These are phyloP conservation scores for Aspergillus ochraceus DNA, from an alignment of 2,329 filamentous ascomycete species.

Conservation along the genomic window DNA sequence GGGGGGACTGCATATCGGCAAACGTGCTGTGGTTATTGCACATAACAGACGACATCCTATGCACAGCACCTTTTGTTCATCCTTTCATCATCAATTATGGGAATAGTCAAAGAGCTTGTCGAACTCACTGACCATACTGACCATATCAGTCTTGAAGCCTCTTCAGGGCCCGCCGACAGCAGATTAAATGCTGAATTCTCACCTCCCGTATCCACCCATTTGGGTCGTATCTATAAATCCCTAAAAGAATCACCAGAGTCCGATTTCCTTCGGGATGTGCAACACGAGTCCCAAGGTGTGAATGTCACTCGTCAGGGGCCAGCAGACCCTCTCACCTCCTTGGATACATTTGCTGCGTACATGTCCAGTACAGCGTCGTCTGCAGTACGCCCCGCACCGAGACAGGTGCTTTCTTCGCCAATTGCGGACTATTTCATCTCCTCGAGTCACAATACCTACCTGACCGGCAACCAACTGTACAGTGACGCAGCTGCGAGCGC, in stretches of 20 bases:
- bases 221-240: conserved; percentile 37
- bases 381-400: conserved; percentile 40
- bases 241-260: conserved; percentile 21
- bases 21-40: neutral
- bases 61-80: neutral
- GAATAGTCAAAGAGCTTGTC: conserved; percentile 2
- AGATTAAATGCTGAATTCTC: conserved; percentile 27
- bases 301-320: neutral
- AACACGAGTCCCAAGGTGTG: conserved; percentile 14
- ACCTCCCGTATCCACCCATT: conserved; percentile 30
- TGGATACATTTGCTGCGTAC: conserved; percentile 49
- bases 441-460: conserved; percentile 92
- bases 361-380: conserved; percentile 48
- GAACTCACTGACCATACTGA: conserved; percentile 16
- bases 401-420: conserved; percentile 64
- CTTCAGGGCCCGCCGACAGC: conserved; percentile 1
- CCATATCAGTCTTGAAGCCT: conserved; percentile 14
- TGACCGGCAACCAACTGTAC: conserved; percentile 81
- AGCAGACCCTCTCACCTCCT: conserved; percentile 26
- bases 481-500: conserved; percentile 74
- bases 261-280: conserved; percentile 26
- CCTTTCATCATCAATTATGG: neutral
- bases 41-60: neutral
- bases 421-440: conserved; percentile 91
- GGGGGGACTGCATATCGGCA: neutral